Percentiles rank a stretch among this genome's conserved stretches.
phyloP scores from a whole-genome alignment of 345 rosid genomes.

The Gossypium anomalum region DNA sequence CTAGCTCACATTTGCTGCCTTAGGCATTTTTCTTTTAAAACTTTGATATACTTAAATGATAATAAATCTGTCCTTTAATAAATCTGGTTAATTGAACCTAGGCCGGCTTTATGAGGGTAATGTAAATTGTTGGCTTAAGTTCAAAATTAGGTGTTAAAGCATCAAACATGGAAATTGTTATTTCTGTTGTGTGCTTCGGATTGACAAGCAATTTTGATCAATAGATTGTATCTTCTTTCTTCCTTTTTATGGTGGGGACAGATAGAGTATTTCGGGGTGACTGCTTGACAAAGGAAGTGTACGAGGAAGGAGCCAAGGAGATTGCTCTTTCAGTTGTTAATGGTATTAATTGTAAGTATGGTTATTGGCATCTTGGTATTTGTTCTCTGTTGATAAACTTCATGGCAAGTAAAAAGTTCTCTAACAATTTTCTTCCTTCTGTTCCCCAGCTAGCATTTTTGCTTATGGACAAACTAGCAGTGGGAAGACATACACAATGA shows the following conservation, averaged over 20 bases:
- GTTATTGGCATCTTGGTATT: background rate
- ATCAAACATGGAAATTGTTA: constrained; percentile 7
- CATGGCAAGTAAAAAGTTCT: background rate
- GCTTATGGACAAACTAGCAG: constrained; percentile 99
- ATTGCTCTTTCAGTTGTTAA: constrained; percentile 84
- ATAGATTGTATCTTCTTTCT: constrained; percentile 3
- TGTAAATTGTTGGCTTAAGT: background rate
- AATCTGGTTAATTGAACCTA: constrained; percentile 1
- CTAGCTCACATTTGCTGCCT: background rate
- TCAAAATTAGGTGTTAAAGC: background rate
- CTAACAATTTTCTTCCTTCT: constrained; percentile 9
- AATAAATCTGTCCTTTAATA: background rate
- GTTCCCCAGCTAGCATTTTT: constrained; percentile 75
- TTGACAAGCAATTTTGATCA: constrained; percentile 9
- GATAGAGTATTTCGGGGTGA: constrained; percentile 95
- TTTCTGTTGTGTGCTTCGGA: background rate
- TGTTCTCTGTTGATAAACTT: background rate
- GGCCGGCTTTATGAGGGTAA: constrained; percentile 1
- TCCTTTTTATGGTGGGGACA: constrained; percentile 28
- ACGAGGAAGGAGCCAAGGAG: constrained; percentile 78
- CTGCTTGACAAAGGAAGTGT: constrained; percentile 67
- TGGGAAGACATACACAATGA: constrained; percentile 98
- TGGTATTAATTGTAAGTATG: constrained; percentile 82
- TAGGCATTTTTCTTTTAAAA: background rate
- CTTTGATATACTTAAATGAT: background rate